Conservation (phyloP, 345 rosid species). For the Eucalyptus brandiana region DNA sequence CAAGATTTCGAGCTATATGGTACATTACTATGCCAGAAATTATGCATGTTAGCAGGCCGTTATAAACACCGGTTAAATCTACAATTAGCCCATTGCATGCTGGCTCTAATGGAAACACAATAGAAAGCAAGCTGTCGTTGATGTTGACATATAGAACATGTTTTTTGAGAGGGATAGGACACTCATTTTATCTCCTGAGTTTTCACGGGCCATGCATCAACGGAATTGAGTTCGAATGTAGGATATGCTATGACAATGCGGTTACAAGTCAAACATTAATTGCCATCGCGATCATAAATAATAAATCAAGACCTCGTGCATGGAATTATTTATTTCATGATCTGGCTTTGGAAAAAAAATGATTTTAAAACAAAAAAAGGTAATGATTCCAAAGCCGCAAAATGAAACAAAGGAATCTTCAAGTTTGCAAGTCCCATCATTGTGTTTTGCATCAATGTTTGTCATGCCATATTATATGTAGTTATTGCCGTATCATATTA, state of each 20-base stretch:
- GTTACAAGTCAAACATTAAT: not conserved
- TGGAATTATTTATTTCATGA: not conserved
- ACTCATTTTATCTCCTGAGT: not conserved
- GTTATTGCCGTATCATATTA: not conserved
- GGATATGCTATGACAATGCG: not conserved
- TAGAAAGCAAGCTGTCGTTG: not conserved
- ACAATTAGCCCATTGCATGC: not conserved
- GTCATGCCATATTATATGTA: not conserved
- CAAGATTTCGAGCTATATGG: not conserved
- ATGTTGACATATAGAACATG: too few relatives aligned
- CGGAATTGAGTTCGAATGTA: too few relatives aligned
- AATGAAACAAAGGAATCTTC: not conserved
- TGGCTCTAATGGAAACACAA: not conserved
- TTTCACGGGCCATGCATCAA: too few relatives aligned
- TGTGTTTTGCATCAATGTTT: not conserved
- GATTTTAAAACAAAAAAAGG: not conserved
- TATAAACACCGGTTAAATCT: too few relatives aligned
- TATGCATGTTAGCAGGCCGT: not conserved
- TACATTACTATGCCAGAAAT: not conserved
- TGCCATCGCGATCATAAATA: not conserved
- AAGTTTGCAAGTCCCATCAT: not conserved
- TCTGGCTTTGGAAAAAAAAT: not conserved
- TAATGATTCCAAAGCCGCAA: not conserved
- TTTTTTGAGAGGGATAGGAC: not conserved
- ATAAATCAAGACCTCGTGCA: not conserved